Evolutionary conservation across 176 grass and related monocot species (phyloP).

Genomic region (Carex myosuroides): DNA sequence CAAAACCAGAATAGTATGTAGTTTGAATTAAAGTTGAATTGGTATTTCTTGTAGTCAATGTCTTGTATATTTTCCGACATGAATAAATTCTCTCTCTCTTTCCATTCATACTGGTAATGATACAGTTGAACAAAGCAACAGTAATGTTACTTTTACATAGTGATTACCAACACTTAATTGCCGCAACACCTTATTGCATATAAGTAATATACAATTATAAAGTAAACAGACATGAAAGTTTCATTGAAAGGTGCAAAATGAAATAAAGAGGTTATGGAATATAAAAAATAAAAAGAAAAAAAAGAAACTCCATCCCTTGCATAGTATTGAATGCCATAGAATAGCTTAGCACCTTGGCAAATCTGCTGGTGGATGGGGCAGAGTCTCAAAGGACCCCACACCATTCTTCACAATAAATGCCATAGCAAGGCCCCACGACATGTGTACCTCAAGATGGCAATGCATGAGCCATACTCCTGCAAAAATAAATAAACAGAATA

Average conservation of each 20-base stretch:
- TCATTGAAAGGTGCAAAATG: not conserved
- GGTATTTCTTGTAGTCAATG: not conserved
- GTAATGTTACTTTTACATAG: not conserved
- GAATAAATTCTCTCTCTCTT: not conserved
- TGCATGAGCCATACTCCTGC: slow-evolving; percentile 34
- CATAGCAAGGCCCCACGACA: slow-evolving; percentile 30
- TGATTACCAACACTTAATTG: not conserved
- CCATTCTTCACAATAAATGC: slow-evolving; percentile 37
- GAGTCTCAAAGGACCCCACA: slow-evolving; percentile 20
- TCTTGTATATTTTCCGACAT: not conserved
- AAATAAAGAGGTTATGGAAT: not conserved
- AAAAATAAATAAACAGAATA: not conserved
- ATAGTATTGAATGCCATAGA: not conserved
- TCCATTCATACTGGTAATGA: not conserved
- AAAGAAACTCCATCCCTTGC: not conserved
- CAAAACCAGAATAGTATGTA: not conserved
- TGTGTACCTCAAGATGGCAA: slow-evolving; percentile 32
- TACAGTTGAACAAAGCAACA: not conserved
- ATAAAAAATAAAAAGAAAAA: not conserved
- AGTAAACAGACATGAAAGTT: not conserved
- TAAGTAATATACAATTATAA: not conserved
- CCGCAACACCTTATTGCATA: not conserved
- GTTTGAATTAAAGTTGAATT: not conserved
- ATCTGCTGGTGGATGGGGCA: slow-evolving; percentile 32
- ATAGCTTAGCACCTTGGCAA: slow-evolving; percentile 24